These are phyloP conservation scores for Ceratocystis diversiconidia DNA, from an alignment of 2,329 filamentous ascomycete genomes.

Conservation along the genomic window DNA sequence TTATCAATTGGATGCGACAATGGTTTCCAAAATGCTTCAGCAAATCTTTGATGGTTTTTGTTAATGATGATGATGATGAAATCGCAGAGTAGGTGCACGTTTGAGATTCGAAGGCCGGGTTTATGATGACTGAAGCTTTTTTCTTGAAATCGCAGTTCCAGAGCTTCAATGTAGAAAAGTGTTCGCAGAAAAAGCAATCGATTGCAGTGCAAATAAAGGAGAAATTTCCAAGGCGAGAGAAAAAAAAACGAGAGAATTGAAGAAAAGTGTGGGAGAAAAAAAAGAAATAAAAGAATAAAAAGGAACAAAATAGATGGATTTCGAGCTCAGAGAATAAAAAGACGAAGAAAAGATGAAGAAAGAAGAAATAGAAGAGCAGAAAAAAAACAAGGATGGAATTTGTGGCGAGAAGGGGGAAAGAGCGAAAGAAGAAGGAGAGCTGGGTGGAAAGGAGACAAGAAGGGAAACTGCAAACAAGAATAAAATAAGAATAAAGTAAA, in stretches of 20 bases:
- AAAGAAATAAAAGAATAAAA: slow-evolving; percentile 5
- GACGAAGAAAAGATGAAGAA: neutral
- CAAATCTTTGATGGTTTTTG: neutral
- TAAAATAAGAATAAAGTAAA: slow-evolving; percentile 1
- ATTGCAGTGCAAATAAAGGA: neutral
- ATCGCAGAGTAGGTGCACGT: neutral
- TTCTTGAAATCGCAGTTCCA: no score
- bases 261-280: slow-evolving; percentile 4
- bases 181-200: neutral
- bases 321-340: neutral
- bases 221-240: neutral
- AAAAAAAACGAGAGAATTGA: slow-evolving; percentile 1
- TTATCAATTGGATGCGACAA: neutral
- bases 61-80: neutral
- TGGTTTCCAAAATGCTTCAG: neutral
- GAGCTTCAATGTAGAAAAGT: neutral
- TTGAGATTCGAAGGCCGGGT: neutral
- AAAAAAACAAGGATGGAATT: slow-evolving; percentile 7
- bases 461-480: slow-evolving; percentile 3
- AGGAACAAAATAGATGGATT: neutral
- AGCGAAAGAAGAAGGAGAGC: neutral
- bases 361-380: neutral
- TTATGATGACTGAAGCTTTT: neutral
- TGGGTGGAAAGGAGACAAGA: neutral
- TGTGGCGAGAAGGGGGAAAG: neutral